Conservation (phyloP, 2,329 filamentous ascomycete genomes). For the Stylonectria norvegica region DNA sequence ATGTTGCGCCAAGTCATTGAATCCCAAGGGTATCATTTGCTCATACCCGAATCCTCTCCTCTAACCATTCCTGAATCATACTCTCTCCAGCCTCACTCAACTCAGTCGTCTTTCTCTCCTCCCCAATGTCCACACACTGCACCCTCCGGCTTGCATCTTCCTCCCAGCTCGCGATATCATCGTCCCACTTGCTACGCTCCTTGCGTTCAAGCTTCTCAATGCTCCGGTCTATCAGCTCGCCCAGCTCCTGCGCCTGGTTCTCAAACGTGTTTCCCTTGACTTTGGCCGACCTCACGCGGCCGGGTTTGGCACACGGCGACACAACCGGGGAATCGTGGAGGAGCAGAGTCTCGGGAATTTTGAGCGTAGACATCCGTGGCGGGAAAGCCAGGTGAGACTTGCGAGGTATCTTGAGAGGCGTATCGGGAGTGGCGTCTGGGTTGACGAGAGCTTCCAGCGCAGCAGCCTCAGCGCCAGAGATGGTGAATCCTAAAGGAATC, state of each 20-base stretch:
- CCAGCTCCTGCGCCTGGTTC: constrained; percentile 47
- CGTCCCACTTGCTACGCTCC: constrained; percentile 41
- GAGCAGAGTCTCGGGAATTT: constrained; percentile 48
- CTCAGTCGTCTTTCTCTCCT: constrained; percentile 24
- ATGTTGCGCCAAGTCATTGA: too few relatives aligned
- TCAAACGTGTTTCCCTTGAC: constrained; percentile 41
- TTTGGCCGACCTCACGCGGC: background rate
- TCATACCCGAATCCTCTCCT: constrained; percentile 10
- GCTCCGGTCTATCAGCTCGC: constrained; percentile 47
- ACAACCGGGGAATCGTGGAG: constrained; percentile 40
- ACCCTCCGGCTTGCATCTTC: constrained; percentile 38
- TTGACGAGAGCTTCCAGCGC: constrained; percentile 25
- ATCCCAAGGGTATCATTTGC: background rate
- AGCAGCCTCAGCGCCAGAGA: constrained; percentile 28
- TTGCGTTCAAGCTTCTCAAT: constrained; percentile 45
- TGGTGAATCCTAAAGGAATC: constrained; percentile 44
- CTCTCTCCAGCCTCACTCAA: constrained; percentile 28
- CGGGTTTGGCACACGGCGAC: constrained; percentile 13
- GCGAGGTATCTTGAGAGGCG: constrained; percentile 30
- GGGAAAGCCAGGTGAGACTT: constrained; percentile 48
- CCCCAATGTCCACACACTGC: constrained; percentile 36
- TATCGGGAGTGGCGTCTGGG: constrained; percentile 8
- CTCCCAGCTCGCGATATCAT: constrained; percentile 32
- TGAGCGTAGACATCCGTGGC: constrained; percentile 43
- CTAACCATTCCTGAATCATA: constrained; percentile 31